These are phyloP conservation scores for Lathyrus tuberosus DNA, from an alignment of 306 rosid species.

Conservation along the genomic window DNA sequence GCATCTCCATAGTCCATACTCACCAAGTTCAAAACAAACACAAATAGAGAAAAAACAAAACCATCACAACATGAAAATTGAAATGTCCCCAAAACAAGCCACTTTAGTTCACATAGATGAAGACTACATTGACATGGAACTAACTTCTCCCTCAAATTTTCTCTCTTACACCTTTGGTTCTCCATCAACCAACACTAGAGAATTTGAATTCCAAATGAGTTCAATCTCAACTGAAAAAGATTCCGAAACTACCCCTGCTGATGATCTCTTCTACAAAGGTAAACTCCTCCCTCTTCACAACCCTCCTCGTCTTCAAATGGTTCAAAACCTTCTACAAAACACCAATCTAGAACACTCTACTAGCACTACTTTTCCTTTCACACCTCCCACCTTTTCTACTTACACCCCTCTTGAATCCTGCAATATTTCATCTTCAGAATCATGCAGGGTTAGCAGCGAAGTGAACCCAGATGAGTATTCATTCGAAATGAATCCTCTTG, in stretches of 20 bases:
- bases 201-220: constrained; percentile 91
- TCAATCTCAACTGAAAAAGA: constrained; percentile 52
- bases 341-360: too few species aligned
- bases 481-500: constrained; percentile 46
- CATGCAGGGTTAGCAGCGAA: constrained; percentile 68
- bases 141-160: constrained; percentile 58
- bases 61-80: constrained; percentile 57
- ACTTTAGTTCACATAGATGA: constrained; percentile 62
- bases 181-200: constrained; percentile 59
- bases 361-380: too few species aligned
- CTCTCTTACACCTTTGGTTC: constrained; percentile 57
- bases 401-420: constrained; percentile 52
- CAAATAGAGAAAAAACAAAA: constrained; percentile 36
- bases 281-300: constrained; percentile 94
- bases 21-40: too few species aligned
- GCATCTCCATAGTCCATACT: constrained; percentile 61
- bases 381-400: too few species aligned
- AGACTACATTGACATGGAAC: constrained; percentile 91
- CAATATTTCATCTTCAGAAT: constrained; percentile 65
- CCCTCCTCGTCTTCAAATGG: constrained; percentile 94
- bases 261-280: constrained; percentile 96
- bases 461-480: constrained; percentile 62
- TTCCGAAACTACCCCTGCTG: constrained; percentile 72
- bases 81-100: constrained; percentile 46
- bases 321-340: constrained; percentile 61